Evolutionary conservation across 1,284 basidiomycete species (phyloP), one percentile per base, ranked within the genome.

Genomic region (Malassezia pachydermatis): DNA sequence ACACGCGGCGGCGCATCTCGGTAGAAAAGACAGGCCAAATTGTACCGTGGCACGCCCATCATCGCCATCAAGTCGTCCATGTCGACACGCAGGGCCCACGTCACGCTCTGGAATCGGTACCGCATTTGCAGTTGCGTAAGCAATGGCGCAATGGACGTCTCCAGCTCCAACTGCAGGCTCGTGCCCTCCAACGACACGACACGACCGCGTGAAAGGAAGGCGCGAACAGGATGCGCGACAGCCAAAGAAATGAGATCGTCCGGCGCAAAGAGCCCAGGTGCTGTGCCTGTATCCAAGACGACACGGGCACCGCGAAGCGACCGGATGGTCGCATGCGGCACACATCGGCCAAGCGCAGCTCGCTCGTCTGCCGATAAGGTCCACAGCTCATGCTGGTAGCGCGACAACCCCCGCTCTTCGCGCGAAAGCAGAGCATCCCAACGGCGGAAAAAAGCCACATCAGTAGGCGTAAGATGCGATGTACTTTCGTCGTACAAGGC

Each of bases 341-440:
- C 56, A 17, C 73, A 70, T 19, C 70, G 60, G 2, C 74, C 74
- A 2, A 41, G 79, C 45, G 75, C 77, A 69, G 90, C 86, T 37
- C 94, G 79, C 59, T 87, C 82, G 3, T 73, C 74, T 0, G 88
- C 86, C 5, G 80, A 78, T 78, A 94, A 81, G 0, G 86, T 92
- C 92, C 92, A 99, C 7, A 98, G 77, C 65, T 98, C 90, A 55
- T 85, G 85, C 58, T 83, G 81, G 73, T 87, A 86, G 13, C 84
- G 79, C 10, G 82, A 74, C 9, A 85, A 76, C 59, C 94, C 89
- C 51, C 83, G 81, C 67, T 98, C 94, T 70, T 98, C 94, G 16
- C 90, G 74, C 1, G 84, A 78, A 46, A 98, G 78, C 9, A 96
- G 77, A 0, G 77, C 76, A 66, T 98, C 90, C 94, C 94, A 98